Percentiles rank a stretch among this genome's conserved stretches.
Conservation (phyloP, 805 yeast genomes). For the Zygoascus bituminiphila region DNA sequence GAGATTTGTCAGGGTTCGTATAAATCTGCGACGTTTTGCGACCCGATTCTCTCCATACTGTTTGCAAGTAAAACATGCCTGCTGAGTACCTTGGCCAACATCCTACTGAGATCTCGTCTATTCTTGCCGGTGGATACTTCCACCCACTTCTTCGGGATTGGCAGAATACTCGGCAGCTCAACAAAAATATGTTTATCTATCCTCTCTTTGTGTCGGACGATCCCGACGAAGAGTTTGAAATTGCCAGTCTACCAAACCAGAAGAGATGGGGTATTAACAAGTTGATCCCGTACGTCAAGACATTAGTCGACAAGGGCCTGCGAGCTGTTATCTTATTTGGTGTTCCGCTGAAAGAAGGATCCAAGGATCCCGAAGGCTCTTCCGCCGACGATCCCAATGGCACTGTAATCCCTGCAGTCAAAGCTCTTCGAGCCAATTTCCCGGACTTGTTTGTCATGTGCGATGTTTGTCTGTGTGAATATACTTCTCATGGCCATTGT, state of each 20-base stretch:
- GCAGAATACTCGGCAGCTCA: constrained; percentile 80
- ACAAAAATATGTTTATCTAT: constrained; percentile 84
- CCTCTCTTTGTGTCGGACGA: constrained; percentile 81
- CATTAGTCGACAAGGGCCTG: constrained; percentile 72
- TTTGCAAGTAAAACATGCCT: constrained; percentile 1
- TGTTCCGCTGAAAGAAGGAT: constrained; percentile 68
- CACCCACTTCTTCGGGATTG: constrained; percentile 83
- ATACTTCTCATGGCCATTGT: constrained; percentile 97
- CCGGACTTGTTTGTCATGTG: constrained; percentile 84
- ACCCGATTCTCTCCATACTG: no score
- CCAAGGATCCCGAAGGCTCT: constrained; percentile 74
- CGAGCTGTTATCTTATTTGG: constrained; percentile 86
- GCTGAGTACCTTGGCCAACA: constrained; percentile 60
- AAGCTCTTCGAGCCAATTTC: constrained; percentile 51
- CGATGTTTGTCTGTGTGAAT: constrained; percentile 95
- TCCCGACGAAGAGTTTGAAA: constrained; percentile 67
- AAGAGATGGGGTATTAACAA: constrained; percentile 79
- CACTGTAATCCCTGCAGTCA: constrained; percentile 80
- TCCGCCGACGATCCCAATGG: constrained; percentile 95
- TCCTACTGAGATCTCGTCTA: constrained; percentile 58
- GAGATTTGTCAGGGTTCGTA: no score
- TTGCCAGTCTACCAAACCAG: constrained; percentile 80
- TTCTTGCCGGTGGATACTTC: constrained; percentile 89
- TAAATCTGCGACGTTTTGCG: no score
- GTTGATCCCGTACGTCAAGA: constrained; percentile 59